A percentile compares a stretch with the other conserved stretches of the same genome.
Evolutionary conservation across 2,329 filamentous ascomycete genomes (phyloP).

Genomic region (Colletotrichum graminicola): DNA sequence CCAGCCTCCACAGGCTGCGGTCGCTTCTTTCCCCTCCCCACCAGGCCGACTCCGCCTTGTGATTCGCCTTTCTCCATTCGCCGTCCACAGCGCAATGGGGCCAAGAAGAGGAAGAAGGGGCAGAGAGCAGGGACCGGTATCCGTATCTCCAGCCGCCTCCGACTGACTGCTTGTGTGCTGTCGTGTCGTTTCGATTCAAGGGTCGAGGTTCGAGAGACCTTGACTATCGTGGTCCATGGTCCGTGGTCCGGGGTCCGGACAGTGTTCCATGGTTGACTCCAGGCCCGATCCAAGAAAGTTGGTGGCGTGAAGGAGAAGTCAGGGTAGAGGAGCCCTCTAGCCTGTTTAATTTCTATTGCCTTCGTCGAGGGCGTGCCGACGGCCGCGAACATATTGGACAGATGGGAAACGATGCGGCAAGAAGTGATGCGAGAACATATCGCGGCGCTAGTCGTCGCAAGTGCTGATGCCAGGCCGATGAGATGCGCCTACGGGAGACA

Average conservation of each 20-base stretch:
- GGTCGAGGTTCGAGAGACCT: conserved; percentile 33
- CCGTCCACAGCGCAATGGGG: conserved; percentile 30
- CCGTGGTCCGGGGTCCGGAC: conserved; percentile 18
- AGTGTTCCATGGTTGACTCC: conserved; percentile 33
- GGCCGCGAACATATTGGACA: background rate
- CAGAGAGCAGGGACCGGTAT: conserved; percentile 30
- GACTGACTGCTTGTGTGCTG: conserved; percentile 24
- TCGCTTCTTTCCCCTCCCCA: conserved; percentile 39
- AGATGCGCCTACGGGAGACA: conserved; percentile 18
- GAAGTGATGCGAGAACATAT: conserved; percentile 21
- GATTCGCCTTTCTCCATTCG: conserved; percentile 41
- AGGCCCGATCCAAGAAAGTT: conserved; percentile 7
- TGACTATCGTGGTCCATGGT: conserved; percentile 27
- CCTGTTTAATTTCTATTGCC: conserved; percentile 7
- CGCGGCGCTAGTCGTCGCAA: conserved; percentile 36
- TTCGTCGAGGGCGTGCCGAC: conserved; percentile 9
- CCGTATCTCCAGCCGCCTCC: conserved; percentile 36
- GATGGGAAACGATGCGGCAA: conserved; percentile 16
- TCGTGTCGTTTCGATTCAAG: conserved; percentile 31
- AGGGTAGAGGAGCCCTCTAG: conserved; percentile 11
- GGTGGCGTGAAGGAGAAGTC: conserved; percentile 10
- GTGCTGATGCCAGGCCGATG: conserved; percentile 40
- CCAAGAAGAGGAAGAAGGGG: conserved; percentile 33
- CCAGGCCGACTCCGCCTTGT: conserved; percentile 40
- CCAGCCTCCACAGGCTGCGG: conserved; percentile 37